phyloP scores from a whole-genome alignment of 768 basidiomycete species.

The Collybiopsis luxurians region DNA sequence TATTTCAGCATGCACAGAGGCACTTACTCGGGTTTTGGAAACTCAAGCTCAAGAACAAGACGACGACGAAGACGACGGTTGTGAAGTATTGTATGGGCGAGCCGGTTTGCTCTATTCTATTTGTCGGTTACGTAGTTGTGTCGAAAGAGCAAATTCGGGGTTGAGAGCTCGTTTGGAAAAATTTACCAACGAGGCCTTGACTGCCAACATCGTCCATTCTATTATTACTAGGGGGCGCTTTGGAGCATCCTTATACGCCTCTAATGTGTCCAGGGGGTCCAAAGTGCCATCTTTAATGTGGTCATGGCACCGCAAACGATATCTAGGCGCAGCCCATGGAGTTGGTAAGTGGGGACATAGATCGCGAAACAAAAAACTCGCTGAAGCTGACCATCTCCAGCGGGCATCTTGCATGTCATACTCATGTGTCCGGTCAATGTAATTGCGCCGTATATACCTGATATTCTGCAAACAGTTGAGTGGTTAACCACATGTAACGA shows the following conservation, averaged over 20 bases:
- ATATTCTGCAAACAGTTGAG: slow-evolving; percentile 41
- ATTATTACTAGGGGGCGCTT: slow-evolving; percentile 42
- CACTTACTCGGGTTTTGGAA: not conserved
- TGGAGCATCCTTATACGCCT: slow-evolving; percentile 12
- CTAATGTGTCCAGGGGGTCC: slow-evolving; percentile 4
- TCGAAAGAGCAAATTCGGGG: not conserved
- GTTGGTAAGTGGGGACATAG: slow-evolving; percentile 38
- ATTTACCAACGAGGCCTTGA: slow-evolving; percentile 32
- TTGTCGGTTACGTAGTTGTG: slow-evolving; percentile 37
- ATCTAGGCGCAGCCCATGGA: slow-evolving; percentile 60
- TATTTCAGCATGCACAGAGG: not conserved
- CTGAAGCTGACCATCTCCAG: slow-evolving; percentile 24
- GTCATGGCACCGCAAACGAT: slow-evolving; percentile 56
- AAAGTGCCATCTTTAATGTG: slow-evolving; percentile 50
- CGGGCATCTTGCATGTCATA: slow-evolving; percentile 52
- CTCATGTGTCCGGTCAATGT: slow-evolving; percentile 38
- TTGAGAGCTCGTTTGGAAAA: slow-evolving; percentile 4
- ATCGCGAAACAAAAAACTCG: not conserved
- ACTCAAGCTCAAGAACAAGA: not conserved
- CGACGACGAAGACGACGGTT: slow-evolving; percentile 39
- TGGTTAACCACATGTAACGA: slow-evolving; percentile 50
- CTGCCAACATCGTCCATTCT: slow-evolving; percentile 38
- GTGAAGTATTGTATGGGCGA: slow-evolving; percentile 58
- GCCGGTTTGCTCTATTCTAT: slow-evolving; percentile 56
- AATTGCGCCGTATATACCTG: slow-evolving; percentile 33